Conservation (phyloP, 2,329 filamentous ascomycete species). For the Byssoonygena ceratinophila region DNA sequence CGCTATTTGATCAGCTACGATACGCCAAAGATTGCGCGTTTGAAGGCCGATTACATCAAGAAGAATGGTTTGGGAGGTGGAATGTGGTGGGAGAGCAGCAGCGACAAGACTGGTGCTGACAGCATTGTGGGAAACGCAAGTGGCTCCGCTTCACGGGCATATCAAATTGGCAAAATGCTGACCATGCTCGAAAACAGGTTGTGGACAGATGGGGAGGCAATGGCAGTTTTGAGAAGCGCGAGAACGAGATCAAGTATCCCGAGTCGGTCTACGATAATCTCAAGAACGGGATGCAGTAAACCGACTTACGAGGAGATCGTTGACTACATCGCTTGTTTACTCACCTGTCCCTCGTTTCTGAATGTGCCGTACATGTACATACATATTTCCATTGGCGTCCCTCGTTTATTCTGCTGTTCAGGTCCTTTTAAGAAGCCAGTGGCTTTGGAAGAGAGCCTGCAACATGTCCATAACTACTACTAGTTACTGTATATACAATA, state of each 20-base stretch:
- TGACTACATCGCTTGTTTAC: no score
- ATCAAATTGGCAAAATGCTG: neutral
- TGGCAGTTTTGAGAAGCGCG: constrained; percentile 7
- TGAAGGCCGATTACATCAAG: constrained; percentile 64
- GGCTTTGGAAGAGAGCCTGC: no score
- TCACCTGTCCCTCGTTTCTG: no score
- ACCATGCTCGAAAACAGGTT: constrained; percentile 6
- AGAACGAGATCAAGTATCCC: constrained; percentile 15
- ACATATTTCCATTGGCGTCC: neutral
- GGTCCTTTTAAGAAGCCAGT: no score
- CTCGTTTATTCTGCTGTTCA: no score
- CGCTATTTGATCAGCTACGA: constrained; percentile 66
- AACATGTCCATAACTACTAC: no score
- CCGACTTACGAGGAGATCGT: no score
- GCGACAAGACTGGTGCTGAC: constrained; percentile 40
- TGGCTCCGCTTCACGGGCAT: neutral
- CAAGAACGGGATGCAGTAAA: constrained; percentile 12
- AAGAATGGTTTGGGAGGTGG: constrained; percentile 61
- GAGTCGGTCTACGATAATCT: constrained; percentile 15
- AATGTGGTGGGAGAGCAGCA: constrained; percentile 97
- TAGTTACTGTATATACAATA: no score
- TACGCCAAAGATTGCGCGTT: constrained; percentile 53
- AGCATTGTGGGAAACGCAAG: constrained; percentile 14
- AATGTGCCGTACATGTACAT: no score
- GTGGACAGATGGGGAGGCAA: constrained; percentile 10